Evolutionary conservation across 306 rosid genomes (phyloP).

Genomic region (Cucumis hystrix): DNA sequence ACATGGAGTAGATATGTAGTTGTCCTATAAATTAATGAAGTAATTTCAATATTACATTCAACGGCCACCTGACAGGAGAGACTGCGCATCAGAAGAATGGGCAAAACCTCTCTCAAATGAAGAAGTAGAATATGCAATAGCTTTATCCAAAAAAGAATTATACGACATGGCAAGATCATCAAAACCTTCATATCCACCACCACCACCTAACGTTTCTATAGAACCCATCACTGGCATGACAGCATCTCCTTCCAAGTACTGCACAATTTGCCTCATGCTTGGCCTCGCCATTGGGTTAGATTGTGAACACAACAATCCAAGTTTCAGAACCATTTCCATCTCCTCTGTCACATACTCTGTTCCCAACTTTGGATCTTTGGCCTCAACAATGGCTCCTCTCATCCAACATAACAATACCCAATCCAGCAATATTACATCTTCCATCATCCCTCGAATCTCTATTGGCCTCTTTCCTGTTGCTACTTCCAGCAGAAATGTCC

Average conservation of each 20-base stretch:
- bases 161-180: not conserved
- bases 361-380: slow-evolving; percentile 11
- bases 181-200: not conserved
- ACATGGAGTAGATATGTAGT: too few species aligned
- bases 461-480: slow-evolving; percentile 28
- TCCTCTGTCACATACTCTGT: slow-evolving; percentile 7
- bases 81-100: not conserved
- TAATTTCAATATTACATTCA: not conserved
- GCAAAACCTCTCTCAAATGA: not conserved
- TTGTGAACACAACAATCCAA: slow-evolving; percentile 21
- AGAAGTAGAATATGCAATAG: not conserved
- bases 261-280: slow-evolving; percentile 23
- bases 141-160: not conserved
- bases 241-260: slow-evolving; percentile 14
- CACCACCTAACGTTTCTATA: not conserved
- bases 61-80: slow-evolving; percentile 8
- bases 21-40: too few species aligned
- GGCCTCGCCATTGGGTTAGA: slow-evolving; percentile 14
- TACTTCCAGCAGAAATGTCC: slow-evolving; percentile 22
- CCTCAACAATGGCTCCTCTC: slow-evolving; percentile 3
- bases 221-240: not conserved
- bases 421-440: slow-evolving; percentile 15
- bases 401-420: slow-evolving; percentile 13
- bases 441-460: not conserved
- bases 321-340: slow-evolving; percentile 22